Evolutionary conservation across 148 eudicot genomes (phyloP), one percentile per base, ranked within the genome.

Genomic region (Agrostemma githago): DNA sequence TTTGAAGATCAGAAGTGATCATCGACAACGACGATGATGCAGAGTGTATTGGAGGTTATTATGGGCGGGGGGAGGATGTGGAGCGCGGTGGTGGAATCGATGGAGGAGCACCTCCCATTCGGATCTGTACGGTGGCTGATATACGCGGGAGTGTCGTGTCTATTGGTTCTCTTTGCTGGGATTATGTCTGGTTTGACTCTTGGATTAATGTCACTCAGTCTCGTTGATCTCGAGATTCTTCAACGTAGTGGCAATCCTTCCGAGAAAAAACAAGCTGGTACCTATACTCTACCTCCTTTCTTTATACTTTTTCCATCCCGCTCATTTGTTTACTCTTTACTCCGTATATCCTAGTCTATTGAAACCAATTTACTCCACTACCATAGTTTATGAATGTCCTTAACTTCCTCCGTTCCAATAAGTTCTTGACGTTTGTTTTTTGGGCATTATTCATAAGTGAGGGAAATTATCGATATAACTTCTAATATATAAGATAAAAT

Each of bases 121-220:
- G 96, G 96, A 16, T 82, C 86, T 14, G 58, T 79, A 0, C 68
- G 82, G 92, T 94, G 92, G 91, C 82, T 84, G 74, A 82, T 87
- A 6, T 89, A 87, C 82, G 93, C 96, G 5, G 95, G 96, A 43
- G 48, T 89, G 9, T 91, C 89, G 5, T 84, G 85, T 59, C 2
- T 88, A 2, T 81, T 94, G 68, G 97, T 94, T 2, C 73, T 91
- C 5, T 94, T 94, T 73, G 98, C 96, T 20, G 98, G 98, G 12
- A 88, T 93, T 2, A 93, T 93, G 98, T 93, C 98, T 0, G 98
- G 98, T 2, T 77, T 93, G 8, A 93, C 98, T 3, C 70, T 93
- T 57, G 98, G 98, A 1, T 76, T 94, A 74, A 94, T 91, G 98
- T 94, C 98, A 3, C 87, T 94, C 17, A 90, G 97, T 5, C 85